Percentiles rank a stretch among this genome's conserved stretches.
Conservation (phyloP, 768 basidiomycete genomes). For the Suillus clintonianus region DNA sequence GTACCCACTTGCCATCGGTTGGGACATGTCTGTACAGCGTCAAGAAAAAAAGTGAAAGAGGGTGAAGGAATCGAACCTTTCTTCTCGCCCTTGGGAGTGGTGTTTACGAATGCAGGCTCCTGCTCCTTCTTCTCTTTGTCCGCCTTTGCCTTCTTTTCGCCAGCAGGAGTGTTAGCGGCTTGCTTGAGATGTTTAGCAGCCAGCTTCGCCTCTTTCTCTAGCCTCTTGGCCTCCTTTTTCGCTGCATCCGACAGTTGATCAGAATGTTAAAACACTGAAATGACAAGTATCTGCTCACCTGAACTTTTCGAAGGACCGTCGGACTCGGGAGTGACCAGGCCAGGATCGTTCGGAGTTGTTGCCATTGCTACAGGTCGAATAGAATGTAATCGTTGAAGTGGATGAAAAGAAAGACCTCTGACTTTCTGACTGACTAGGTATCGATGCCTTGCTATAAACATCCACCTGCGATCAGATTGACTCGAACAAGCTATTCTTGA, state of each 20-base stretch:
- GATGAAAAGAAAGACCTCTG: constrained; percentile 4
- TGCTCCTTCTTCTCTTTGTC: constrained; percentile 75
- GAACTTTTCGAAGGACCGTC: constrained; percentile 40
- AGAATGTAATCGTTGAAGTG: not conserved
- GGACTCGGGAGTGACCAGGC: not conserved
- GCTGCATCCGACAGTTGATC: constrained; percentile 38
- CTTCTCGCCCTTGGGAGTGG: constrained; percentile 88
- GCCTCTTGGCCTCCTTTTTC: constrained; percentile 83
- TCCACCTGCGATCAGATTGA: constrained; percentile 17
- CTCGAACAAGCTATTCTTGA: constrained; percentile 4
- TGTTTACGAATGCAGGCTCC: constrained; percentile 80
- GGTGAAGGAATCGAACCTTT: constrained; percentile 60
- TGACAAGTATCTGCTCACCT: constrained; percentile 27
- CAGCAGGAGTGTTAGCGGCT: constrained; percentile 37
- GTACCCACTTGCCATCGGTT: constrained; percentile 90
- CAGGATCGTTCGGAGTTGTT: constrained; percentile 3
- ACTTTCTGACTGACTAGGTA: constrained; percentile 9
- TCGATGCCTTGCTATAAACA: constrained; percentile 23
- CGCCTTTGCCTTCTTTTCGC: constrained; percentile 72
- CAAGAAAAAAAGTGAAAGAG: constrained; percentile 2
- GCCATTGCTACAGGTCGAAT: not conserved
- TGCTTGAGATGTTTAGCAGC: constrained; percentile 62
- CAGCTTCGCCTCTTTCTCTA: constrained; percentile 78
- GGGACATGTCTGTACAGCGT: constrained; percentile 64
- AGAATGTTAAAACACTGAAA: not conserved